Evolutionary conservation across 371 early-diverging fungal genomes (phyloP), one percentile per base, ranked within the genome.

Genomic region (Mortierella sp.): DNA sequence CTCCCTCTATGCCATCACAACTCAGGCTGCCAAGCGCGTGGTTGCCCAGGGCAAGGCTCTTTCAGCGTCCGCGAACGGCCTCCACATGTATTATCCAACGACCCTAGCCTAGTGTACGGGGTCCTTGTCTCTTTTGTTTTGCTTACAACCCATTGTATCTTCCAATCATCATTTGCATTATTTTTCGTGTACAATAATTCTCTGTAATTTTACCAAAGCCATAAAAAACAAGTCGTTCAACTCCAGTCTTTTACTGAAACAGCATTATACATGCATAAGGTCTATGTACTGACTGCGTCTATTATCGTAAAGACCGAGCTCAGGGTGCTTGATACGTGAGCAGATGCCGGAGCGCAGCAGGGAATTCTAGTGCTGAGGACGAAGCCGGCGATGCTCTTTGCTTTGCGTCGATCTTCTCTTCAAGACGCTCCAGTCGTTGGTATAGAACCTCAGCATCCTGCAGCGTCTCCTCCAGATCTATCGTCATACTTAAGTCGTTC

Each of bases 401-500:
- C 44, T 81, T 81, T 30, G 65, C 57, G 14, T 91, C 89, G 54
- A 90, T 81, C 21, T 86, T 84, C 15, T 78, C 58, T 9, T 87
- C 82, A 28, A 87, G 81, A 43, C 85, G 79, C 62, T 87, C 83
- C 69, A 95, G 90, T 60, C 90, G 89, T 50, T 89, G 83, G 67
- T 88, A 95, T 12, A 95, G 73, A 2, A 92, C 83, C 55, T 95
- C 95, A 4, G 96, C 93, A 14, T 90, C 85, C 64, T 89, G 82
- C 14, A 97, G 82, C 2, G 92, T 89, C n/a, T 86, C 84, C 30
- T 91, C 88, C 37, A 96, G 73, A 24, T 90, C 84, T 19, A 96
- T 91, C 3, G 87, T 86, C 46, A 85, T 90, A 14, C 93, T 87
- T 23, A 95, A 80, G 58, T 96, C 95, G 80, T 96, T 96, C 43